Base-by-base conservation (phyloP, 495 filamentous ascomycete species). In the Penicillium angulare region DNA sequence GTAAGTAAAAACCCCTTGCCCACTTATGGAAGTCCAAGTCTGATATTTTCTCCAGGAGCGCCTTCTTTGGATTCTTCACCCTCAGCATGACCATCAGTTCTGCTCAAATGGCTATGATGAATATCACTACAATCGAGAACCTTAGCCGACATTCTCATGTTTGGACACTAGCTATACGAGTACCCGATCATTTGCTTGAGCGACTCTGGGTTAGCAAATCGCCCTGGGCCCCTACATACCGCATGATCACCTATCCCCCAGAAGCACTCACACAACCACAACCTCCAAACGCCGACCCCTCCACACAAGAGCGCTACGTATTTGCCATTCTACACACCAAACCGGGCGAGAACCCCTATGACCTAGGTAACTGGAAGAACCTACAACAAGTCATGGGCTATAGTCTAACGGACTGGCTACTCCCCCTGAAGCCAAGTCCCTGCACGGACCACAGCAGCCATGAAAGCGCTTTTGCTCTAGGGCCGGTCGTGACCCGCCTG, bases 71-170 rank as follows among this genome's bases (percentile, higher is more conserved):
- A 16, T 60, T 92, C 15, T 95, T 97, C 68, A 77, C 84, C 15
- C 66, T 75, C 31, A 81, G 85, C 15, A 95, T 96, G 89, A 77
- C 82, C 3, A 50, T 75, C 15, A 91, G 81, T 29, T 86, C 86
- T 1, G 51, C 86, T 8, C 83, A 89, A 55, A 80, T 91, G 52
- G 80, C 84, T 36, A 60, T 84, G 26, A 47, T 74, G 22, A 96
- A 95, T 57, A 71, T 86, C 33, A 92, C 89, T 1, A 93, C 90
- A 9, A 84, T 97, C 33, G 92, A 97, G 63, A 83, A 85, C 43
- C 65, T 95, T 16, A 81, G 76, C 27, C 75, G 76, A 31, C 76
- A 73, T 18, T 77, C 71, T 17, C 80, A 79, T 27, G 81, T 87
- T 10, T 86, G 88, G 69, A 81, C 82, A 20, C 71, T 97, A 5